Base-by-base conservation (phyloP, 2,329 filamentous ascomycete genomes). In the Pseudogymnoascus verrucosus region DNA sequence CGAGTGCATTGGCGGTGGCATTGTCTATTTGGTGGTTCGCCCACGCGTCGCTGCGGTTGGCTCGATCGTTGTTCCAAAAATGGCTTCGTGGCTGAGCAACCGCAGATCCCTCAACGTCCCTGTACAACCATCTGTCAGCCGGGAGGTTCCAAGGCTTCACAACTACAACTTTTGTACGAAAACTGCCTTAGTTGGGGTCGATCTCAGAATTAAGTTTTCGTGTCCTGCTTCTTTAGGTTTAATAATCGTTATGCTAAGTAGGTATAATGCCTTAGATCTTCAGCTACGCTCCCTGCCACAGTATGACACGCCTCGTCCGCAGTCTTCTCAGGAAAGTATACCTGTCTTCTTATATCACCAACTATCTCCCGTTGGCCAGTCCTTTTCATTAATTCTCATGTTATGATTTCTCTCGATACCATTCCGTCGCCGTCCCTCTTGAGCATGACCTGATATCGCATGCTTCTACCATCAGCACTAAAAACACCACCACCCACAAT, bases 191-290 rank as follows among this genome's bases (percentile, higher is more conserved):
- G 26, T 31, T 54, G n/a, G 47, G 47, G 47, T 14, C 47, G n/a
- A 54, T 54, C 47, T 31, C 8, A 31, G 26, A 54, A 54, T 54
- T 14, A 31, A 31, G 7, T n/a, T 16, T 31, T 12, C 26, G 26
- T 19, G 47, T 54, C 47, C 47, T 54, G 47, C 47, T 54, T 34
- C 26, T 54, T 54, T 54, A 16, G 47, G 47, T 54, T 34, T 54
- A n/a, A 54, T 21, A 16, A 28, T 54, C 44, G 7, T 16, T 16
- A 7, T 28, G 23, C 44, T 54, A 11, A 16, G 44, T n/a, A 14
- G 11, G 23, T 31, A 31, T 8, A 10, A 54, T 34, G 47, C 47
- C 47, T 54, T 54, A 26, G 26, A 54, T 54, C 47, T 54, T 54
- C 47, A 54, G 47, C 47, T 54, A 31, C 12, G 26, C 6, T 31